Evolutionary conservation across 192 early-diverging fungal species (phyloP).

Genomic region (Backusella parvicylindrica): DNA sequence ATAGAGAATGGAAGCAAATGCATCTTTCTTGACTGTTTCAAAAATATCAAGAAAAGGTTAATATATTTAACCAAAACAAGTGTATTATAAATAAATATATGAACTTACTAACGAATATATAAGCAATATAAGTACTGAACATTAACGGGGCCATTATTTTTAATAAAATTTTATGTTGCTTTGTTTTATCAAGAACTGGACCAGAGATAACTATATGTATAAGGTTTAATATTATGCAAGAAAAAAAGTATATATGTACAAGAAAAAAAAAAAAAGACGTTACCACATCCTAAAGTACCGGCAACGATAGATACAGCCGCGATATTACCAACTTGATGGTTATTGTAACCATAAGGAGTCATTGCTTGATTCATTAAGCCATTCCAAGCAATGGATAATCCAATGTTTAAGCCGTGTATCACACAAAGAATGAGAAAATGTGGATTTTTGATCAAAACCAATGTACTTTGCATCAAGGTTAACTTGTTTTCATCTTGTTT

Average conservation of each 20-base stretch:
- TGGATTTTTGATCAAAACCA: slow-evolving; percentile 26
- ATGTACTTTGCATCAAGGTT: slow-evolving; percentile 16
- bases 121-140: slow-evolving; percentile 20
- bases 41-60: neutral
- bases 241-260: neutral
- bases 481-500: neutral
- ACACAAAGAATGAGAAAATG: slow-evolving; percentile 28
- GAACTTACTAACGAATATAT: slow-evolving; percentile 24
- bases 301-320: slow-evolving; percentile 27
- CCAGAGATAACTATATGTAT: slow-evolving; percentile 22
- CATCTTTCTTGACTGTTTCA: slow-evolving; percentile 21
- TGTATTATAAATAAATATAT: neutral
- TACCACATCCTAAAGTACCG: slow-evolving; percentile 35
- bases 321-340: slow-evolving; percentile 29
- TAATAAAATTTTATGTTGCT: slow-evolving; percentile 27
- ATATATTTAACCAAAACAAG: neutral
- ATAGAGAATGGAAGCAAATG: slow-evolving; percentile 23
- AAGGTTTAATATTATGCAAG: neutral
- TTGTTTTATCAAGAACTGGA: slow-evolving; percentile 31
- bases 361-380: slow-evolving; percentile 33
- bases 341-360: slow-evolving; percentile 34
- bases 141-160: slow-evolving; percentile 26
- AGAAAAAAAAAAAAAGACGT: neutral
- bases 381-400: slow-evolving; percentile 25
- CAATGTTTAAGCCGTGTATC: slow-evolving; percentile 33